Conservation (phyloP, 2,329 filamentous ascomycete genomes). For the Mycocentrospora acerina region DNA sequence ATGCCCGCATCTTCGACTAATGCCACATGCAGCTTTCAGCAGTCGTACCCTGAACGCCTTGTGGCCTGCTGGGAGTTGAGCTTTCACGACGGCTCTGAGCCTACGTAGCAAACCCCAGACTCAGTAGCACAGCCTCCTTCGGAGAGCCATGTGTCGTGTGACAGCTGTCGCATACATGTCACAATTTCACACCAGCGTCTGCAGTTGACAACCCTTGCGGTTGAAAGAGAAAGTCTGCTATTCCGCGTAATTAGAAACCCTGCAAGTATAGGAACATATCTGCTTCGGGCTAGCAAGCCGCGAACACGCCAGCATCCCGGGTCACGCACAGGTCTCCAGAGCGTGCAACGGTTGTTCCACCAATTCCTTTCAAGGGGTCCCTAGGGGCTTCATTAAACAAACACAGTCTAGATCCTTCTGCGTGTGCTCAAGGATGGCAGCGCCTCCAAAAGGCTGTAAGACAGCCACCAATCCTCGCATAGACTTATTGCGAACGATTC, state of each 20-base stretch:
- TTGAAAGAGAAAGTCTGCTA: slow-evolving; percentile 1
- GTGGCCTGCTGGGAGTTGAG: no score
- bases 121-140: no score
- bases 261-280: slow-evolving; percentile 7
- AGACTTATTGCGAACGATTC: slow-evolving; percentile 8
- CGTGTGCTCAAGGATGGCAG: slow-evolving; percentile 14
- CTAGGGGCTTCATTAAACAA: slow-evolving; percentile 15
- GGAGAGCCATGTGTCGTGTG: no score
- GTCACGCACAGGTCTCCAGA: slow-evolving; percentile 11
- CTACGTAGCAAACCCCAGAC: no score
- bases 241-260: slow-evolving; percentile 11
- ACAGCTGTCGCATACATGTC: no score
- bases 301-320: slow-evolving; percentile 26
- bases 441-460: slow-evolving; percentile 11
- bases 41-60: no score
- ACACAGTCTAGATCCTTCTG: slow-evolving; percentile 19
- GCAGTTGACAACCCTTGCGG: no score
- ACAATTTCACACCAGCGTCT: no score
- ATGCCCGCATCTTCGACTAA: no score
- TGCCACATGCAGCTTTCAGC: no score
- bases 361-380: slow-evolving; percentile 20
- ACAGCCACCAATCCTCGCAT: slow-evolving; percentile 21
- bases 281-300: slow-evolving; percentile 16
- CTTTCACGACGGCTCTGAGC: no score
- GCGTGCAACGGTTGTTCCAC: slow-evolving; percentile 26